A percentile compares a stretch with the other conserved stretches of the same genome.
Evolutionary conservation across 2,329 filamentous ascomycete genomes (phyloP).

Genomic region (Fusarium sp.): DNA sequence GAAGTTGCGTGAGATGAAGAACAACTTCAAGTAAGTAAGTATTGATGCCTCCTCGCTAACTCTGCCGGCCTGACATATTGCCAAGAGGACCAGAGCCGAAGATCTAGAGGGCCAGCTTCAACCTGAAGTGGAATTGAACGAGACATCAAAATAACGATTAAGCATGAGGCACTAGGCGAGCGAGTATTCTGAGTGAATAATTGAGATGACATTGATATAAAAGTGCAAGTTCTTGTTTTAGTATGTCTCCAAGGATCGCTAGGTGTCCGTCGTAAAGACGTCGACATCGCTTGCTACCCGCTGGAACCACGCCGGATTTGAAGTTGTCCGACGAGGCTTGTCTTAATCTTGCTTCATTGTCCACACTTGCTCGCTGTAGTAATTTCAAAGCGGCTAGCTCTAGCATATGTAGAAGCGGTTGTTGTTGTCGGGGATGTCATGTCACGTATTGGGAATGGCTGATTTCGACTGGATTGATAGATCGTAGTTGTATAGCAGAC

Average conservation of each 20-base stretch:
- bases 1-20: constrained; percentile 91
- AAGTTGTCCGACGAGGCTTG: constrained; percentile 45
- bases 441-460: constrained; percentile 6
- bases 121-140: neutral
- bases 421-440: constrained; percentile 1
- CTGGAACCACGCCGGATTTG: constrained; percentile 47
- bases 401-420: constrained; percentile 73
- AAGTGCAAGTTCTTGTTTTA: constrained; percentile 9
- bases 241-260: constrained; percentile 56
- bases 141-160: neutral
- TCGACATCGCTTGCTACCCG: constrained; percentile 50
- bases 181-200: constrained; percentile 9
- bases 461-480: neutral
- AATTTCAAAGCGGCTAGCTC: constrained; percentile 72
- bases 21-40: constrained; percentile 73
- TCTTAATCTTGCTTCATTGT: constrained; percentile 75
- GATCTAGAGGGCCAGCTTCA: constrained; percentile 45
- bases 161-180: constrained; percentile 8
- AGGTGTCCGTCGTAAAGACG: constrained; percentile 48
- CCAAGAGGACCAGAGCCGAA: constrained; percentile 48
- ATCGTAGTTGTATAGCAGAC: constrained; percentile 5
- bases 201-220: constrained; percentile 7
- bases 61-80: constrained; percentile 12
- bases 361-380: constrained; percentile 74
- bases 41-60: neutral